Base-by-base conservation (phyloP, 768 basidiomycete species). In the Rhodocollybia butyracea region DNA sequence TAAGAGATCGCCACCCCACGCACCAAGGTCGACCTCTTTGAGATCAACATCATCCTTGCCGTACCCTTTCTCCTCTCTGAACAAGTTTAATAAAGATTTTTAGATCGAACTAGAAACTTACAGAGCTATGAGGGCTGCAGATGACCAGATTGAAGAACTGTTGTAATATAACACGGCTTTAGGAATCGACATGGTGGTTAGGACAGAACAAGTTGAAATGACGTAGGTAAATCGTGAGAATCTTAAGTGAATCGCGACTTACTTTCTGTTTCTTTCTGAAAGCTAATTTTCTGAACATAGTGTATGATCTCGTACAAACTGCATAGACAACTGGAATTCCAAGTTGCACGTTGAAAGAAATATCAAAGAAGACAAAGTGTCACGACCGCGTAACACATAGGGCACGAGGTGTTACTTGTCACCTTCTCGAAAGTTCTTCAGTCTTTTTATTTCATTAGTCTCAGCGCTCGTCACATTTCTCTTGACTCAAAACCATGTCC, bases 121-220 rank as follows among this genome's bases (percentile, higher is more conserved):
- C 85, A 87, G 63, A 15, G 84, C 70, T 38, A 87, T 72, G 39
- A 83, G 76, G 42, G 74, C 85, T 83, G 78, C 82, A 46, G 81
- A 76, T 32, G 81, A 84, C 89, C 87, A 90, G 51, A 57, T 39
- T 1, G 56, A 57, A 5, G 30, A 11, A 26, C 80, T 76, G 54
- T 70, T 80, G 68, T 85, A 85, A 71, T 93, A 94, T 1, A 94
- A 74, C 38, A 88, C 82, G n/a, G 91, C 91, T 70, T 92, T 93
- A 51, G 86, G 84, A 48, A 86, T 59, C 51, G 70, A 62, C 63
- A 70, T 69, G 60, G 63, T 70, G 54, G 64, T 59, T 42, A 52
- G 51, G 12, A 52, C 46, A 19, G 51, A 52, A 40, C 47, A 55
- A 22, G 38, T 43, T n/a, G 5, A 34, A 29, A 51, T 54, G 51